phyloP scores from a whole-genome alignment of 495 filamentous ascomycete species.

The Aspergillus bridgeri region DNA sequence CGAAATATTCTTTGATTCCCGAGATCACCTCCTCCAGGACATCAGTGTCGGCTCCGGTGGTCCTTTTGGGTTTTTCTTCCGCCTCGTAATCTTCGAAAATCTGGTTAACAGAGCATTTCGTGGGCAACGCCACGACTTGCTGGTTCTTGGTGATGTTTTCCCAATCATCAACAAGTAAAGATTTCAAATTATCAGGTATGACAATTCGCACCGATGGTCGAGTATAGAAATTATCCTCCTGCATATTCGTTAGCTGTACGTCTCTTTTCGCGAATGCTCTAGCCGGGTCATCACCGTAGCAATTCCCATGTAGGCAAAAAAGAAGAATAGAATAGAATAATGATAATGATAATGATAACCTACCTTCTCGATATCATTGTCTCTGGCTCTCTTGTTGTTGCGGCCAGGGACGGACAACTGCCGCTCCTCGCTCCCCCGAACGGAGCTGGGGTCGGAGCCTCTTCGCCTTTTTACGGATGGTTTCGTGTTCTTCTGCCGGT shows the following conservation, averaged over 20 bases:
- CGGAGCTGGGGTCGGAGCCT: conserved; percentile 74
- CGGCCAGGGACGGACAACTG: conserved; percentile 62
- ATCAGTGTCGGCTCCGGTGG: conserved; percentile 63
- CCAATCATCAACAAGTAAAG: conserved; percentile 94
- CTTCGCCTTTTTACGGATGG: conserved; percentile 55
- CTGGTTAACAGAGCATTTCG: conserved; percentile 65
- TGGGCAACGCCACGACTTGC: conserved; percentile 78
- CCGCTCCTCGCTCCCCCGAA: conserved; percentile 83
- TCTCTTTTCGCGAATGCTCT: not conserved
- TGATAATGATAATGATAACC: conserved; percentile 33
- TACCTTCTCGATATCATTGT: conserved; percentile 85
- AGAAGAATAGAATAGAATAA: not conserved
- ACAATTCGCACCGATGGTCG: conserved; percentile 78
- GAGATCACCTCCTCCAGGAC: conserved; percentile 83
- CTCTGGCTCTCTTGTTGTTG: conserved; percentile 67
- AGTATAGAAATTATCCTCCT: conserved; percentile 83
- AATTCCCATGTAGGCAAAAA: not conserved
- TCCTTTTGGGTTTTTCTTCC: conserved; percentile 64
- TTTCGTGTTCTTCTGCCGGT: conserved; percentile 41
- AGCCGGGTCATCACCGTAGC: not conserved
- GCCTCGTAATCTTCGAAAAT: conserved; percentile 77
- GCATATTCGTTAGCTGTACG: conserved; percentile 6
- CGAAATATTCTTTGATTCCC: conserved; percentile 88
- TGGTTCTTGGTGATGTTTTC: conserved; percentile 95
- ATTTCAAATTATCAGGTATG: conserved; percentile 80